Evolutionary conservation across 1,284 basidiomycete species (phyloP), one percentile per base, ranked within the genome.

Genomic region (Tylopilus sp.): DNA sequence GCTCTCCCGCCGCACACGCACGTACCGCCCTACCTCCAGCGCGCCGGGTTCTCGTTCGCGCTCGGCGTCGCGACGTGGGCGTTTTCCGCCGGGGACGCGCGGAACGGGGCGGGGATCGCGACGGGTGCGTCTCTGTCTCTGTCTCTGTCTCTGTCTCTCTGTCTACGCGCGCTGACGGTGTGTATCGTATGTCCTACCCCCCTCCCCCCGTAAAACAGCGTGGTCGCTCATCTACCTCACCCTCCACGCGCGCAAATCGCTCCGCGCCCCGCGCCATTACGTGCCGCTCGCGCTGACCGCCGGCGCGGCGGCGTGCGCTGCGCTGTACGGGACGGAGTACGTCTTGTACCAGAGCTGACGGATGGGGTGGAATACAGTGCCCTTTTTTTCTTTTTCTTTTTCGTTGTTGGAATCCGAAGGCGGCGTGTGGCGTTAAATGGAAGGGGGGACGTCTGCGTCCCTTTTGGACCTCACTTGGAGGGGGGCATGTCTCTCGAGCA

Each of bases 151-250:
- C 26, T 28, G 5, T 28, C 26, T 2, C 29, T 5, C 2, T 6
- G 3, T 12, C 29, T 29, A 8, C 28, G 28, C 37, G 7, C 6
- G 20, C 53, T 58, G 47, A 39, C 43, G 6, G 2, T 14, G 30
- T 31, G 12, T 3, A 4, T 12, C n/a, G n/a, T n/a, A n/a, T n/a
- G n/a, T n/a, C n/a, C n/a, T n/a, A n/a, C n/a, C n/a, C n/a, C n/a
- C n/a, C n/a, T n/a, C n/a, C n/a, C n/a, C n/a, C n/a, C n/a, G n/a
- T n/a, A n/a, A n/a, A 28, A 26, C 35, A 77, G 76, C 75, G 2
- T 77, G 75, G 75, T 72, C 76, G 9, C 58, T 77, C 39, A 74
- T 68, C 24, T 77, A 77, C 51, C 66, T 77, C 33, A 63, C 76
- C 26, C 49, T 77, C 30, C 71, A 77, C 40, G 57, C 67, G 4